Percentiles rank a stretch among this genome's conserved stretches.
phyloP scores from a whole-genome alignment of 257 asterid species.

The Nicotiana undulata region DNA sequence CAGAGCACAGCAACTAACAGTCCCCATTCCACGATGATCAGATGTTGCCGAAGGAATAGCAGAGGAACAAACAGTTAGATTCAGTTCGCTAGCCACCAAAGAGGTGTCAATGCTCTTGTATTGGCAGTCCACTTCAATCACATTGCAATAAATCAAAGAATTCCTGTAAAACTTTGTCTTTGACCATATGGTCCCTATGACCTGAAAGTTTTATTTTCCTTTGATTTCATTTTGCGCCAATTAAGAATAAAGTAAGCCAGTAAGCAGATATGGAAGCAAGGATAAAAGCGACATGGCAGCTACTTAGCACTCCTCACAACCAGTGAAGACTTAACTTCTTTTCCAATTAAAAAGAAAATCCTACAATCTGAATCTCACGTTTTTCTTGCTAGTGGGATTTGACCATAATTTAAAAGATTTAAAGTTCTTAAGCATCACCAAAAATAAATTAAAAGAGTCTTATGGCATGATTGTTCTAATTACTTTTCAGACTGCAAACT shows the following conservation, averaged over 20 bases:
- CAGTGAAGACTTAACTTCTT: background rate
- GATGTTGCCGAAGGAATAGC: background rate
- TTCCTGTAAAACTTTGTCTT: background rate
- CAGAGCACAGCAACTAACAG: background rate
- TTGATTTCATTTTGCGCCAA: background rate
- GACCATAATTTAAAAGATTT: background rate
- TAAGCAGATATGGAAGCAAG: background rate
- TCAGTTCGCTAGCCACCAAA: background rate
- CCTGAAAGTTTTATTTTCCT: background rate
- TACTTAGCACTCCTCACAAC: background rate
- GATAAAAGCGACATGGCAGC: background rate
- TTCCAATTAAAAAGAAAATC: background rate
- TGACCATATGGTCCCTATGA: background rate
- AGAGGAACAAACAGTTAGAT: background rate
- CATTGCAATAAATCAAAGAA: background rate
- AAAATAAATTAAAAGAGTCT: background rate
- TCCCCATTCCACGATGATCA: background rate
- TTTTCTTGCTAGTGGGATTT: background rate
- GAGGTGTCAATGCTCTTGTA: background rate
- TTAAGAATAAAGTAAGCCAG: background rate
- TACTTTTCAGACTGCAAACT: slow-evolving; percentile 1
- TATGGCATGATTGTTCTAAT: background rate
- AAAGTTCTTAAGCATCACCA: background rate
- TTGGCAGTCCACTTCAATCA: background rate
- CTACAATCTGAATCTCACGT: background rate